Evolutionary conservation across 306 rosid genomes (phyloP).

Genomic region (Alnus rubra): DNA sequence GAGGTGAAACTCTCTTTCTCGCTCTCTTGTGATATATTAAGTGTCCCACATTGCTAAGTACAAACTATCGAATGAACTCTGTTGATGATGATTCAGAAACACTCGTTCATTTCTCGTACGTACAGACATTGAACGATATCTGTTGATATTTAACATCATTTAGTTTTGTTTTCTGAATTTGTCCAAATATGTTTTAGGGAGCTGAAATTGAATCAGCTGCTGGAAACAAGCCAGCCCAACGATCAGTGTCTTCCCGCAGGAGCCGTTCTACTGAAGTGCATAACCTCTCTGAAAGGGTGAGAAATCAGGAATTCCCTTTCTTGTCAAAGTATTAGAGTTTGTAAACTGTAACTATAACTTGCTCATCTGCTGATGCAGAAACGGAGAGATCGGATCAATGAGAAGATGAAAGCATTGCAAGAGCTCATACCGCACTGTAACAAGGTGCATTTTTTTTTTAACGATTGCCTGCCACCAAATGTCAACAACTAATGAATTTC

Average conservation of each 20-base stretch:
- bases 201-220: conserved; percentile 58
- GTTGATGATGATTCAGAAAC: too few relatives aligned
- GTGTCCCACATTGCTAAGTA: too few relatives aligned
- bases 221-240: conserved; percentile 50
- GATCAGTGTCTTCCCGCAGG: conserved; percentile 56
- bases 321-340: conserved; percentile 11
- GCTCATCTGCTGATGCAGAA: conserved; percentile 47
- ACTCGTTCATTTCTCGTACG: too few relatives aligned
- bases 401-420: conserved; percentile 83
- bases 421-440: conserved; percentile 88
- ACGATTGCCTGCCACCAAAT: neutral
- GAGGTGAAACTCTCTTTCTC: conserved; percentile 34
- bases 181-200: conserved; percentile 40
- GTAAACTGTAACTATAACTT: neutral
- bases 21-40: too few relatives aligned
- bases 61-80: too few relatives aligned
- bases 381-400: conserved; percentile 91
- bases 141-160: neutral
- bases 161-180: conserved; percentile 10
- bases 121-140: too few relatives aligned
- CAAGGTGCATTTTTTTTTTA: conserved; percentile 49
- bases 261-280: conserved; percentile 87
- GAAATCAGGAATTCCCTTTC: conserved; percentile 15
- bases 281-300: conserved; percentile 87
- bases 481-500: neutral